phyloP scores from a whole-genome alignment of 2,329 filamentous ascomycete genomes.

The Claviceps quebecensis region DNA sequence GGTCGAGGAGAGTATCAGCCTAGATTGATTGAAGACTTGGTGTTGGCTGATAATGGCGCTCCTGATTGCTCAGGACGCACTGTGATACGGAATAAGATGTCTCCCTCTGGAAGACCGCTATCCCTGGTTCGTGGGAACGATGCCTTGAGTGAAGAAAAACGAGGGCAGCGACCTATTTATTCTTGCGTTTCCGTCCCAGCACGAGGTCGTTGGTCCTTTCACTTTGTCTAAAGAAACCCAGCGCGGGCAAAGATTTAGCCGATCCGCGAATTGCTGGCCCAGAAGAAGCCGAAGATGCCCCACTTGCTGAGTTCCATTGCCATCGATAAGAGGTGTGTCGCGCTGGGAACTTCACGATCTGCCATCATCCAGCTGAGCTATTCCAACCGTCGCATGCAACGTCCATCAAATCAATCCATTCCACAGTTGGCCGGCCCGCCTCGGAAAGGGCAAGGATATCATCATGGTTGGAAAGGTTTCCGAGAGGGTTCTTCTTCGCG shows the following conservation, averaged over 20 bases:
- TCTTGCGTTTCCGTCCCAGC: not conserved
- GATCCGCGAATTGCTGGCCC: not conserved
- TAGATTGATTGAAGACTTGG: not conserved
- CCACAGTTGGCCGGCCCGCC: not conserved
- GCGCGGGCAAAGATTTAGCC: not conserved
- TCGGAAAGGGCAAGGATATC: not conserved
- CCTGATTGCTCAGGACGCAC: not conserved
- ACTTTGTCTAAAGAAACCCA: not conserved
- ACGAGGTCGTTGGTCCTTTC: too few relatives aligned
- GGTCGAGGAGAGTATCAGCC: not conserved
- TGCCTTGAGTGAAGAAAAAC: not conserved
- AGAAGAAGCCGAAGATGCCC: not conserved
- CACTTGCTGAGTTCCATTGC: not conserved
- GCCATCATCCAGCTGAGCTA: not conserved
- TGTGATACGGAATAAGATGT: not conserved
- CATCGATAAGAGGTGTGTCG: not conserved
- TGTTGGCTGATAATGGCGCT: not conserved
- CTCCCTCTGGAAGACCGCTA: too few relatives aligned
- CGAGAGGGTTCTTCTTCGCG: conserved; percentile 48
- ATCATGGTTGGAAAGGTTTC: conserved; percentile 51
- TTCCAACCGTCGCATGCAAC: not conserved
- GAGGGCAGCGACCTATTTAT: too few relatives aligned
- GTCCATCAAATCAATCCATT: not conserved
- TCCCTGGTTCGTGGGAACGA: not conserved
- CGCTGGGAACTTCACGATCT: conserved; percentile 2